Percentiles rank a stretch among this genome's conserved stretches.
Evolutionary conservation across 2,329 filamentous ascomycete genomes (phyloP).

Genomic region (Didymella pomorum): DNA sequence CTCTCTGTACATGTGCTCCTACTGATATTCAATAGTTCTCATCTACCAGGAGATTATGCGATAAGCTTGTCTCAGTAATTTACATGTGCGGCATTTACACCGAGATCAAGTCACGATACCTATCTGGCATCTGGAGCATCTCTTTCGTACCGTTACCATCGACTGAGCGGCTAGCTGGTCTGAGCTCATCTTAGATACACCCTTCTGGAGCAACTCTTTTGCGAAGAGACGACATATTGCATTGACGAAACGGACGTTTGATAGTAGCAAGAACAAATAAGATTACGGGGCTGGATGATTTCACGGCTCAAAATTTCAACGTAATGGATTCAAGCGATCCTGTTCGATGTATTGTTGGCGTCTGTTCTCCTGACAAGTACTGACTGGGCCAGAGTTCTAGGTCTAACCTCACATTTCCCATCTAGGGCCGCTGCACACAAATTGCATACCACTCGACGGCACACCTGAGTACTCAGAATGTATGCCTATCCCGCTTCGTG

Average conservation of each 20-base stretch:
- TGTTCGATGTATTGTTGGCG: background rate
- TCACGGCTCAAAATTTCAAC: slow-evolving; percentile 13
- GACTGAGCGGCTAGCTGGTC: slow-evolving; percentile 39
- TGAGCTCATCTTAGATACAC: slow-evolving; percentile 33
- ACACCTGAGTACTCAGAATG: background rate
- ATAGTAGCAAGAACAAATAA: slow-evolving; percentile 16
- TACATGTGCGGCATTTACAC: slow-evolving; percentile 32
- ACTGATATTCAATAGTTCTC: slow-evolving; percentile 62
- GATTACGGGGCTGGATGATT: slow-evolving; percentile 13
- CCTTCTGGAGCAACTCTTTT: slow-evolving; percentile 26
- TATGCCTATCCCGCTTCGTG: background rate
- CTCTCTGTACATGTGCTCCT: background rate
- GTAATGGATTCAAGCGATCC: slow-evolving; percentile 21
- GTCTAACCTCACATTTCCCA: background rate
- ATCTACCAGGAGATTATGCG: slow-evolving; percentile 98
- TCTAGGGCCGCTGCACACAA: background rate
- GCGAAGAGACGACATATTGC: slow-evolving; percentile 22
- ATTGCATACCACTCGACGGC: background rate
- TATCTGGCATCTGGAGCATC: slow-evolving; percentile 25
- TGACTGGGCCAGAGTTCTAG: background rate
- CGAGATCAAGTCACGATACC: slow-evolving; percentile 34
- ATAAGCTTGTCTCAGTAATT: slow-evolving; percentile 51
- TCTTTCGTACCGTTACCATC: slow-evolving; percentile 25
- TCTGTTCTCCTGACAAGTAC: background rate
- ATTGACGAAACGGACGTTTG: slow-evolving; percentile 19